Conservation (phyloP, 192 early-diverging fungal genomes). For the Backusella liffmaniae region DNA sequence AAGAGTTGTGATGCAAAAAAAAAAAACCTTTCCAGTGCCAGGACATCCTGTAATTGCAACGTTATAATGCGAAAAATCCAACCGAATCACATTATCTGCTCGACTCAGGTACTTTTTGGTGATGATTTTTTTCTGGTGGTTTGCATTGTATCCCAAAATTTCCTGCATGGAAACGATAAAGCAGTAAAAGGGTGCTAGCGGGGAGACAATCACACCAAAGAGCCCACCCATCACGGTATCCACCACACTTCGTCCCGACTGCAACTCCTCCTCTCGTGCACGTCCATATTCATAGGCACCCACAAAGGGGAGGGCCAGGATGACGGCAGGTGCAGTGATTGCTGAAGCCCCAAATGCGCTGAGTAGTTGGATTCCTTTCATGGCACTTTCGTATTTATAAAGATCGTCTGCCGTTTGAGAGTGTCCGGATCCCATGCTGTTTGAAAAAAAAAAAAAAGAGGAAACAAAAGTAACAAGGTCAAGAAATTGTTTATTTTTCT, state of each 20-base stretch:
- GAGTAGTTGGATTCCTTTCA: conserved; percentile 7
- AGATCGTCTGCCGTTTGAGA: conserved; percentile 21
- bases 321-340: conserved; percentile 14
- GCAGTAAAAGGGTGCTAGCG: conserved; percentile 20
- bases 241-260: neutral
- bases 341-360: neutral
- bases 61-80: conserved; percentile 25
- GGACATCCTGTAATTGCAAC: conserved; percentile 23
- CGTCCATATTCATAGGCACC: conserved; percentile 19
- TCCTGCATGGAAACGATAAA: conserved; percentile 1
- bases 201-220: conserved; percentile 23
- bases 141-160: neutral
- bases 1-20: too few relatives aligned
- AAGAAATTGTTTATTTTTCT: neutral
- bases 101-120: neutral
- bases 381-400: conserved; percentile 13
- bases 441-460: neutral
- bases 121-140: neutral
- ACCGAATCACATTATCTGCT: conserved; percentile 9
- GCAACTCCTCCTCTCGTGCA: conserved; percentile 6
- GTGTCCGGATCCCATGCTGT: neutral
- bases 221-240: conserved; percentile 15
- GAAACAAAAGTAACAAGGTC: neutral
- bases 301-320: conserved; percentile 23
- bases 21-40: conserved; percentile 32